Percentiles rank a stretch among this genome's conserved stretches.
These are phyloP conservation scores for Tausonia pullulans DNA, from an alignment of 1,284 basidiomycete species.

Conservation along the genomic window DNA sequence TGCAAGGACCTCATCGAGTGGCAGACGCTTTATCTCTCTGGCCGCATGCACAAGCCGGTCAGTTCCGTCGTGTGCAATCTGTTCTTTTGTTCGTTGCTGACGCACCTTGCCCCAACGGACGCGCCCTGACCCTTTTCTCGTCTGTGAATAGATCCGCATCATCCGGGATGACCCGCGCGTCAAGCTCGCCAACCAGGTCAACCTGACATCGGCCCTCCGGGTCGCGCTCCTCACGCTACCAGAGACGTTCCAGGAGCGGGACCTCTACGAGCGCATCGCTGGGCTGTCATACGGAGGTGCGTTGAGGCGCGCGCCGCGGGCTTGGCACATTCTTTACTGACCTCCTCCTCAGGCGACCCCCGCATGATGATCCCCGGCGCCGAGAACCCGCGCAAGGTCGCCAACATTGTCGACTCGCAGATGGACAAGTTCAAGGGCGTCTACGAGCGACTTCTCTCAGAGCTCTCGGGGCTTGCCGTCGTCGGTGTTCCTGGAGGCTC, in stretches of 20 bases:
- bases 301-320: neutral
- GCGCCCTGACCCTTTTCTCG: neutral
- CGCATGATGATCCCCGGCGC: conserved; percentile 80
- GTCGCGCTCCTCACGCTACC: conserved; percentile 59
- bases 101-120: neutral
- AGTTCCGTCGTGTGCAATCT: conserved; percentile 3
- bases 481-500: conserved; percentile 17
- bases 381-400: conserved; percentile 90
- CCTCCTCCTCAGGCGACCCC: conserved; percentile 53
- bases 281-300: conserved; percentile 62
- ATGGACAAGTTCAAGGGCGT: conserved; percentile 71
- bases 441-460: conserved; percentile 68
- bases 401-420: conserved; percentile 79
- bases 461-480: conserved; percentile 51
- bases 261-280: conserved; percentile 77
- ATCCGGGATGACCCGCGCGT: conserved; percentile 80
- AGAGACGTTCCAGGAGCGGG: conserved; percentile 54
- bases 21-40: conserved; percentile 86
- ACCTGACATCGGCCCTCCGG: conserved; percentile 78
- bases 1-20: conserved; percentile 85
- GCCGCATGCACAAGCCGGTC: conserved; percentile 89
- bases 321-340: neutral
- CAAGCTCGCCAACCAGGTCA: conserved; percentile 83
- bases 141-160: conserved; percentile 48
- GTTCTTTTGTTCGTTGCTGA: neutral